Conservation (phyloP, 306 rosid genomes). For the Argentina anserina region DNA sequence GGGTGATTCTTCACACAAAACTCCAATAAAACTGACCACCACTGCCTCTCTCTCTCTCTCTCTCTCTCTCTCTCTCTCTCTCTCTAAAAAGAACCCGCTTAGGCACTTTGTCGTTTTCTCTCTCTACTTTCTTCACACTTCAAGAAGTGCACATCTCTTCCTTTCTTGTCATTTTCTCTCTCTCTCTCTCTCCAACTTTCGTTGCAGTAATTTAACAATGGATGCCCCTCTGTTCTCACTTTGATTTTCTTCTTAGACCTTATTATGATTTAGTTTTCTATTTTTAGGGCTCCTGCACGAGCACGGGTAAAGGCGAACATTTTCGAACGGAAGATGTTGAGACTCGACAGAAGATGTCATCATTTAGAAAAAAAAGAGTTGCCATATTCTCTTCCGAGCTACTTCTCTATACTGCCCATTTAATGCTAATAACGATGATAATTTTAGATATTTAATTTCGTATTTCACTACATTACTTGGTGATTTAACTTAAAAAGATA, state of each 20-base stretch:
- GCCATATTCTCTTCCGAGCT: not conserved
- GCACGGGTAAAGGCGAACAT: not conserved
- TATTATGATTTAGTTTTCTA: not conserved
- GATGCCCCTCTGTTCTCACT: constrained; percentile 7
- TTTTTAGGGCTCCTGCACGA: not conserved
- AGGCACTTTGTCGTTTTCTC: constrained; percentile 35
- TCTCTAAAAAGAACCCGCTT: constrained; percentile 12
- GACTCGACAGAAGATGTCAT: too few relatives aligned
- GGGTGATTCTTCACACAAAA: constrained; percentile 8
- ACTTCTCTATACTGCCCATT: not conserved
- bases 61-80: constrained; percentile 13
- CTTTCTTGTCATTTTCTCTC: constrained; percentile 45
- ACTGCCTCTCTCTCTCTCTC: not conserved
- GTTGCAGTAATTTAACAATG: not conserved
- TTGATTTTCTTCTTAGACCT: not conserved
- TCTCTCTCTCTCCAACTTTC: constrained; percentile 10
- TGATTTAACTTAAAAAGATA: not conserved
- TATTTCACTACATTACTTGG: not conserved
- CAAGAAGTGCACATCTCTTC: constrained; percentile 19
- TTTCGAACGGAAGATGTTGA: not conserved
- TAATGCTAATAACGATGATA: not conserved
- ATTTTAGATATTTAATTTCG: not conserved
- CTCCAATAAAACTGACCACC: constrained; percentile 9
- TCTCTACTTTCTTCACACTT: constrained; percentile 23
- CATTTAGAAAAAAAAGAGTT: not conserved